These are phyloP conservation scores for Leucosporidium yakuticum DNA, from an alignment of 768 basidiomycete species.

Conservation along the genomic window DNA sequence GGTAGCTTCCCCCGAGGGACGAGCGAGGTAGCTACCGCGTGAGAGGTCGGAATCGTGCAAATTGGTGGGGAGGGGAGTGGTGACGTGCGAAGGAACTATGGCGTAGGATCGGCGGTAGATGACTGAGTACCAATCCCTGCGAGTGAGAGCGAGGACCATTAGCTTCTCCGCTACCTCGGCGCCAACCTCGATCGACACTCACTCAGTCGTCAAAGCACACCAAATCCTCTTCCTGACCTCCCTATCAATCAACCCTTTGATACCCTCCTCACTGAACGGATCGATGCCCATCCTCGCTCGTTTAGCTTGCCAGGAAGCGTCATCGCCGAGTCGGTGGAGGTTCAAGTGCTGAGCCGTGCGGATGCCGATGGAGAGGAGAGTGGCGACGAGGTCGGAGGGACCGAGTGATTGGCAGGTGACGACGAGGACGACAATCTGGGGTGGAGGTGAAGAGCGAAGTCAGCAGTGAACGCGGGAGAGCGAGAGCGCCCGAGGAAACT, in stretches of 20 bases:
- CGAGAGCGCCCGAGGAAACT: background rate
- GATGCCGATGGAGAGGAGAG: slow-evolving; percentile 23
- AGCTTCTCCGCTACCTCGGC: no score
- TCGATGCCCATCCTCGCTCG: slow-evolving; percentile 21
- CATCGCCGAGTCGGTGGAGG: slow-evolving; percentile 23
- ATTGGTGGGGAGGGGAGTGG: slow-evolving; percentile 32
- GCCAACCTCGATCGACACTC: background rate
- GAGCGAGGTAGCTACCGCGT: slow-evolving; percentile 8
- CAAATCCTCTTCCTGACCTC: slow-evolving; percentile 31
- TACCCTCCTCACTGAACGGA: slow-evolving; percentile 14
- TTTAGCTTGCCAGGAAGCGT: slow-evolving; percentile 24
- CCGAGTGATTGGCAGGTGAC: slow-evolving; percentile 8
- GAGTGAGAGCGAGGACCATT: no score
- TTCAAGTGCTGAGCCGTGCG: slow-evolving; percentile 24
- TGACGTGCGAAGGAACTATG: slow-evolving; percentile 21
- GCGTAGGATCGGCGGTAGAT: slow-evolving; percentile 21
- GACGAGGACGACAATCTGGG: slow-evolving; percentile 20
- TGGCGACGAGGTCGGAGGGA: slow-evolving; percentile 26
- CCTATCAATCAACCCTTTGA: slow-evolving; percentile 26
- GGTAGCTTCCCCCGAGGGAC: slow-evolving; percentile 22
- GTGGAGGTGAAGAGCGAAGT: slow-evolving; percentile 9
- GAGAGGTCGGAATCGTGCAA: slow-evolving; percentile 28
- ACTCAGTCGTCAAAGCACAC: slow-evolving; percentile 22
- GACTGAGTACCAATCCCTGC: slow-evolving; percentile 26
- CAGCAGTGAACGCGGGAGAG: background rate